Conservation (phyloP, 164 flowering plant species). For the Chloranthus sessilifolius region DNA sequence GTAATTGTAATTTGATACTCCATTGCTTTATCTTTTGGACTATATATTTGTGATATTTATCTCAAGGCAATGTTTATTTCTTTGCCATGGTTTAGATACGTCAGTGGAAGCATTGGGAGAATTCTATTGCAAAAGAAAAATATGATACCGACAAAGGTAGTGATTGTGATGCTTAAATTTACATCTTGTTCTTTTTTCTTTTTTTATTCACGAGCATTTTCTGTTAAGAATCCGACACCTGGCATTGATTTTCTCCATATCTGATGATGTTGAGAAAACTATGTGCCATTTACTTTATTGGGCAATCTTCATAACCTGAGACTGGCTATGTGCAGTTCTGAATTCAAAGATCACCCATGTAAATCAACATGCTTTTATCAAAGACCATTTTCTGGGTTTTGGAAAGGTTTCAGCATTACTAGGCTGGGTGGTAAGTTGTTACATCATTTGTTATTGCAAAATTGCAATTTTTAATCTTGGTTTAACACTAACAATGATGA, state of each 20-base stretch:
- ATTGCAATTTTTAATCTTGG: too few species aligned
- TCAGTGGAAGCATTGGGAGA: constrained; percentile 94
- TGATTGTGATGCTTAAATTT: background rate
- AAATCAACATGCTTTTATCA: constrained; percentile 72
- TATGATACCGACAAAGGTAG: constrained; percentile 39
- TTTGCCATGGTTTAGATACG: constrained; percentile 49
- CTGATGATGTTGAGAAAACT: background rate
- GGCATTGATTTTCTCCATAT: background rate
- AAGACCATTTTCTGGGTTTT: constrained; percentile 54
- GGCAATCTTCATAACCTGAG: constrained; percentile 1
- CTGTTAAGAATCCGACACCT: too few species aligned
- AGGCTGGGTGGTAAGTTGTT: constrained; percentile 67
- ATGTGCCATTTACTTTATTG: background rate
- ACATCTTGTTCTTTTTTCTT: background rate
- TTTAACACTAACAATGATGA: too few species aligned
- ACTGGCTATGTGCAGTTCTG: constrained; percentile 40
- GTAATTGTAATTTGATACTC: constrained; percentile 19
- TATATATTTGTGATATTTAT: background rate
- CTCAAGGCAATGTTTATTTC: background rate
- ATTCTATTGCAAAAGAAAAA: constrained; percentile 52
- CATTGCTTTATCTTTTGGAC: background rate
- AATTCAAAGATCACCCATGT: constrained; percentile 63
- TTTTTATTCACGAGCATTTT: too few species aligned
- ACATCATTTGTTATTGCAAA: too few species aligned
- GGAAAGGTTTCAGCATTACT: constrained; percentile 38